Evolutionary conservation across 2,329 filamentous ascomycete genomes (phyloP), one percentile per base, ranked within the genome.

Genomic region (Talaromyces atroroseus): DNA sequence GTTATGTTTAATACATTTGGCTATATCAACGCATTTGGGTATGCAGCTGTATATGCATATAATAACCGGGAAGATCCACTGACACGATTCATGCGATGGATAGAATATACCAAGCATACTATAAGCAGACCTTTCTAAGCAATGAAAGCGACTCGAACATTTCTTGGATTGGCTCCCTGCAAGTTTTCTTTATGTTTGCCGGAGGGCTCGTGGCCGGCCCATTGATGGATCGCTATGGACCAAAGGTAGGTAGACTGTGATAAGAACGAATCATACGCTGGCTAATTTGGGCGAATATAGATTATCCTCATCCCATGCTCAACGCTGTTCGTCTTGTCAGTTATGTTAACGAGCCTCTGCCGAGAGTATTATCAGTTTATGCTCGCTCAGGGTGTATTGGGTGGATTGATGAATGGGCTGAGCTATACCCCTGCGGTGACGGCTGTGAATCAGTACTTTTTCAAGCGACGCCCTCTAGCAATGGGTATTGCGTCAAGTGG

Each of bases 291-390:
- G n/a, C n/a, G n/a, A n/a, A n/a, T n/a, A n/a, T n/a, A n/a, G n/a
- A n/a, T n/a, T n/a, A n/a, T n/a, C n/a, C n/a, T n/a, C n/a, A n/a
- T n/a, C n/a, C n/a, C n/a, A n/a, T n/a, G n/a, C n/a, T n/a, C n/a
- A n/a, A n/a, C n/a, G n/a, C 29, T 54, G 16, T 54, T 38, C n/a
- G 20, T 54, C 16, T 54, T 54, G 12, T 36, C 60, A n/a, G 54
- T 67, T 23, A 63, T 66, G 60, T 62, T 66, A 59, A 61, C 56
- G 3, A 75, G 71, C 50, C 63, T 74, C 10, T 79, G 76, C 61
- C 71, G 64, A 2, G 53, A 71, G 34, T 82, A 81, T 59, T 82
- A 74, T 67, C 79, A 82, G 8, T 72, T 81, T 61, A 76, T 82
- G 68, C 76, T 82, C 8, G 71, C 72, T 0, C 59, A 62, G 29